Conservation (phyloP, 2,329 filamentous ascomycete species). For the Cryphonectria nitschkei region DNA sequence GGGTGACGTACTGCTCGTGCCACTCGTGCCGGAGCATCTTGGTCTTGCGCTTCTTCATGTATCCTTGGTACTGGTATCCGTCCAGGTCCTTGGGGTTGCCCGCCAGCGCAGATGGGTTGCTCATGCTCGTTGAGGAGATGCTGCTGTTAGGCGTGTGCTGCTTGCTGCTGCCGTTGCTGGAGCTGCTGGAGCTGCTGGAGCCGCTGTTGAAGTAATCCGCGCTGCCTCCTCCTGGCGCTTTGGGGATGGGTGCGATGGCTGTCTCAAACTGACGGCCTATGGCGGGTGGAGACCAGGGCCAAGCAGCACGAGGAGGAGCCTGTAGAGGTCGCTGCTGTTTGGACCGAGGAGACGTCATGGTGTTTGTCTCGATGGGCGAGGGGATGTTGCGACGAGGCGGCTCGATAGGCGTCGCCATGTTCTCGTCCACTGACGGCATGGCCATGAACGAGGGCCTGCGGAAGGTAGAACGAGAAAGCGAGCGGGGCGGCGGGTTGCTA, state of each 20-base stretch:
- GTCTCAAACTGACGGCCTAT: conserved; percentile 50
- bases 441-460: conserved; percentile 70
- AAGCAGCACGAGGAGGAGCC: conserved; percentile 57
- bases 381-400: conserved; percentile 40
- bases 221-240: conserved; percentile 2
- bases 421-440: conserved; percentile 72
- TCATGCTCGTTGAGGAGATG: conserved; percentile 36
- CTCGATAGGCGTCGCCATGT: conserved; percentile 50
- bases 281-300: conserved; percentile 56
- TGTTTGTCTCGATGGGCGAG: conserved; percentile 40
- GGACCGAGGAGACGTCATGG: conserved; percentile 41
- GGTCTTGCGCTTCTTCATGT: conserved; percentile 93
- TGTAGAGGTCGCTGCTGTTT: conserved; percentile 48
- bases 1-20: conserved; percentile 88
- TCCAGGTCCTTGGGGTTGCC: conserved; percentile 41
- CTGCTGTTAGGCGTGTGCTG: conserved; percentile 35
- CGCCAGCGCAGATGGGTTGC: conserved; percentile 32
- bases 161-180: conserved; percentile 23
- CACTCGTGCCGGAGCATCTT: conserved; percentile 90
- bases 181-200: conserved; percentile 34
- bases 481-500: conserved; percentile 44
- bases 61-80: conserved; percentile 75
- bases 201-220: conserved; percentile 28
- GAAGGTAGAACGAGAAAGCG: conserved; percentile 58
- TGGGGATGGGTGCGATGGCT: conserved; percentile 44